These are phyloP conservation scores for Sporothrix curviconia DNA, from an alignment of 2,329 filamentous ascomycete genomes.

Conservation along the genomic window DNA sequence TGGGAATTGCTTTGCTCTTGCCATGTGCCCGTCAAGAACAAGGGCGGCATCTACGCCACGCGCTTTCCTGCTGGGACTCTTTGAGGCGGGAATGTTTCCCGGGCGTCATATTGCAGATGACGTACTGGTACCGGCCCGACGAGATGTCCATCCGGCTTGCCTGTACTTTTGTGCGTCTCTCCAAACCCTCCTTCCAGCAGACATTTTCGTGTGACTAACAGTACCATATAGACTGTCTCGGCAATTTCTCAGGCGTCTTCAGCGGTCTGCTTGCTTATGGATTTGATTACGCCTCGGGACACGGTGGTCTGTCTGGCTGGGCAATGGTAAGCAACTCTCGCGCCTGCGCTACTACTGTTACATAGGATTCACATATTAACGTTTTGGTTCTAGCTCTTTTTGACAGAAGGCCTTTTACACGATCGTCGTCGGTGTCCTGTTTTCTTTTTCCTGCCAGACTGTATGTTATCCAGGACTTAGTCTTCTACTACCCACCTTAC, in stretches of 20 bases:
- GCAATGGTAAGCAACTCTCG: conserved; percentile 28
- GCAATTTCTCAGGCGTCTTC: conserved; percentile 35
- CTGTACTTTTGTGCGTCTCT: conserved; percentile 38
- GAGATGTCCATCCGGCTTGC: conserved; percentile 39
- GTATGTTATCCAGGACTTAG: conserved; percentile 30
- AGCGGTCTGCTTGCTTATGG: conserved; percentile 38
- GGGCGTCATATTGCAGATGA: conserved; percentile 45
- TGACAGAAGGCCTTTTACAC: conserved; percentile 42
- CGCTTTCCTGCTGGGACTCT: conserved; percentile 58
- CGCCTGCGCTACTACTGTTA: too few relatives aligned
- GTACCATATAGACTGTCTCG: conserved; percentile 29
- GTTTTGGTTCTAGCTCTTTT: conserved; percentile 30
- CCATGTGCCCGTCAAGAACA: conserved; percentile 47
- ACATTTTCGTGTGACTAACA: too few relatives aligned
- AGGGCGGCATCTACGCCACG: conserved; percentile 39
- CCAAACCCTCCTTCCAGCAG: too few relatives aligned
- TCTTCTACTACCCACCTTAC: background rate
- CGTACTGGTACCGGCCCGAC: conserved; percentile 43
- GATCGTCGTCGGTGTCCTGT: conserved; percentile 38
- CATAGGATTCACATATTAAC: background rate
- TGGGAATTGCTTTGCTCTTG: conserved; percentile 45
- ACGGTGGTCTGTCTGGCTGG: conserved; percentile 30
- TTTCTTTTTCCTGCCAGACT: conserved; percentile 49
- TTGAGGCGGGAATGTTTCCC: conserved; percentile 62
- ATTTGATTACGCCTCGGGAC: conserved; percentile 34